Percentiles rank a stretch among this genome's conserved stretches.
These are phyloP conservation scores for Nicotiana paniculata DNA, from an alignment of 257 asterid species.

Conservation along the genomic window DNA sequence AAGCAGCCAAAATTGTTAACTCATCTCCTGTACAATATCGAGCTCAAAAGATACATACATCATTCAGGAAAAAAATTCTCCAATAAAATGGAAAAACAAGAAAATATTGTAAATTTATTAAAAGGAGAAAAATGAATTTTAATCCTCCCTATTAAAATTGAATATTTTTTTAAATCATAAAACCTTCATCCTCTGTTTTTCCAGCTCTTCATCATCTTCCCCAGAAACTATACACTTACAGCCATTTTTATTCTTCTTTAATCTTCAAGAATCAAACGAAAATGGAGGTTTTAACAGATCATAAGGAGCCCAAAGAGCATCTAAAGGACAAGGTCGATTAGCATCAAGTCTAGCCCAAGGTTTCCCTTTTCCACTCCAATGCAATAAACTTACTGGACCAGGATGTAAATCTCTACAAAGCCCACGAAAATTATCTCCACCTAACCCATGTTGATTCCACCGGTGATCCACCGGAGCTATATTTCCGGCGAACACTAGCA, in stretches of 20 bases:
- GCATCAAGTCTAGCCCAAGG: conserved; percentile 96
- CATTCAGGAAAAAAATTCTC: background rate
- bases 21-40: conserved; percentile 8
- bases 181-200: background rate
- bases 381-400: conserved; percentile 80
- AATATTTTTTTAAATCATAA: background rate
- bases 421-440: conserved; percentile 85
- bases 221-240: conserved; percentile 11
- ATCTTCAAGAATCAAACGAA: conserved; percentile 67
- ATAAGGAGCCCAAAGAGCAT: conserved; percentile 94
- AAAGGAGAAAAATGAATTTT: background rate
- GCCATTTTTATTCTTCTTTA: background rate
- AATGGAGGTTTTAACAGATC: conserved; percentile 75
- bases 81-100: background rate
- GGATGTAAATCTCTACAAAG: conserved; percentile 93
- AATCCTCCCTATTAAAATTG: background rate
- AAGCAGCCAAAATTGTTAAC: background rate
- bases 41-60: background rate
- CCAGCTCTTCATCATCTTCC: background rate
- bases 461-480: conserved; percentile 77
- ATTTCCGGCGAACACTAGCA: conserved; percentile 83
- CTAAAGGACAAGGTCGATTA: conserved; percentile 76
- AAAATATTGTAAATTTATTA: background rate
- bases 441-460: conserved; percentile 94
- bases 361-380: conserved; percentile 98